phyloP scores from a whole-genome alignment of 2,329 filamentous ascomycete genomes.

The Boeremia exigua region DNA sequence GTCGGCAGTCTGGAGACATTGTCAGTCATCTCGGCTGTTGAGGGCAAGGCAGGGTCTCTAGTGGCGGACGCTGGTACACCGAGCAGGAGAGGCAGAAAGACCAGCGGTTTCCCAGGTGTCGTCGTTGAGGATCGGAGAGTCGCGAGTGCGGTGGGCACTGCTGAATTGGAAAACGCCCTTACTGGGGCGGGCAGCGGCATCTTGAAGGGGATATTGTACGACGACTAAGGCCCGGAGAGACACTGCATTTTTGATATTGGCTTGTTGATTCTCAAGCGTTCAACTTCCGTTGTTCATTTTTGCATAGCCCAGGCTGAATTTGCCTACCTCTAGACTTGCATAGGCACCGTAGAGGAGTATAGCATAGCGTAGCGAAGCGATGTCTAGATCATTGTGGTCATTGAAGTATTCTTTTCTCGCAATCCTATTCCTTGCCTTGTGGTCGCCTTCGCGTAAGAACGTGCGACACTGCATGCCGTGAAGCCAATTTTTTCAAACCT shows the following conservation, averaged over 20 bases:
- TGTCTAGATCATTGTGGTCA: not conserved
- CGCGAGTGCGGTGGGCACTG: slow-evolving; percentile 79
- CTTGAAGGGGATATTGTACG: slow-evolving; percentile 40
- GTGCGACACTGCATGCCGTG: not conserved
- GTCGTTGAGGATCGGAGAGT: slow-evolving; percentile 75
- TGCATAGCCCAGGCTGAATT: slow-evolving; percentile 13
- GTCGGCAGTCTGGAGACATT: slow-evolving; percentile 87
- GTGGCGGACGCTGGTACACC: slow-evolving; percentile 68
- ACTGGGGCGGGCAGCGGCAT: slow-evolving; percentile 57
- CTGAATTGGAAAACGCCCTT: slow-evolving; percentile 75
- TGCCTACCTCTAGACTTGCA: not conserved
- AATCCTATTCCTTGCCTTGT: not conserved
- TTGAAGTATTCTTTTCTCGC: not conserved
- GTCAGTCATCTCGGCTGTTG: slow-evolving; percentile 73
- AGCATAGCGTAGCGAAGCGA: slow-evolving; percentile 14
- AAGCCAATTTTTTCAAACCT: not conserved
- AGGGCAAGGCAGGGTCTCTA: slow-evolving; percentile 75
- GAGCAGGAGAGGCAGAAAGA: slow-evolving; percentile 67
- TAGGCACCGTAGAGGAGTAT: slow-evolving; percentile 9
- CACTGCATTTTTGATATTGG: not conserved
- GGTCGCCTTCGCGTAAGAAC: not conserved
- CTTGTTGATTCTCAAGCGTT: not conserved
- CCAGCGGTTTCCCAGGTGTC: slow-evolving; percentile 52
- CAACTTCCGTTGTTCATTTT: not conserved
- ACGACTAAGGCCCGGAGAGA: not conserved